Evolutionary conservation across 345 rosid genomes (phyloP).

Genomic region (Moringa oleifera): DNA sequence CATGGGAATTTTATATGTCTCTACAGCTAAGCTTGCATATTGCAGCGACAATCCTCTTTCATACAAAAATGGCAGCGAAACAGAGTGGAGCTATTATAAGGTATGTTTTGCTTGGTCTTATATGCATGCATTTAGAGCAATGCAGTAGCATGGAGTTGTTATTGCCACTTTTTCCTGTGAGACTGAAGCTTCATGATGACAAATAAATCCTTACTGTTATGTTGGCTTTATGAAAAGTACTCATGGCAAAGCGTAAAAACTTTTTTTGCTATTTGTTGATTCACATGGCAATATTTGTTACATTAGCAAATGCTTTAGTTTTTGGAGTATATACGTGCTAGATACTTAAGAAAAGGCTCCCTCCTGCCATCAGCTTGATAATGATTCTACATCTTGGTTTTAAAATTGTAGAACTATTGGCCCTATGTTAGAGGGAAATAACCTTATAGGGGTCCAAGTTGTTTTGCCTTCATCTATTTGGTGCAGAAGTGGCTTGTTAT

Average conservation of each 20-base stretch:
- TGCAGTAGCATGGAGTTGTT: neutral
- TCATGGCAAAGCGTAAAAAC: neutral
- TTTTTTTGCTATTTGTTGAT: too few relatives aligned
- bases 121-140: conserved; percentile 11
- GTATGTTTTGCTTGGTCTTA: conserved; percentile 23
- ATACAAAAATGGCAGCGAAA: conserved; percentile 48
- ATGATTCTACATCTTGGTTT: too few relatives aligned
- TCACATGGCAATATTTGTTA: neutral
- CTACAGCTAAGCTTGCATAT: conserved; percentile 64
- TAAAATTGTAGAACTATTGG: too few relatives aligned
- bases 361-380: too few relatives aligned
- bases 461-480: too few relatives aligned
- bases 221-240: too few relatives aligned
- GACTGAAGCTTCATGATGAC: neutral
- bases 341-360: too few relatives aligned
- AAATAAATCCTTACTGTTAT: neutral
- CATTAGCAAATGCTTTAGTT: neutral
- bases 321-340: too few relatives aligned
- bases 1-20: conserved; percentile 67
- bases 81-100: conserved; percentile 82
- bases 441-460: too few relatives aligned
- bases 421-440: too few relatives aligned
- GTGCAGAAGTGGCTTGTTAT: too few relatives aligned
- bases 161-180: neutral
- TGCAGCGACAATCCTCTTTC: conserved; percentile 74